A percentile compares a stretch with the other conserved stretches of the same genome.
phyloP scores from a whole-genome alignment of 2,329 filamentous ascomycete genomes.

The Beauveria asiatica region DNA sequence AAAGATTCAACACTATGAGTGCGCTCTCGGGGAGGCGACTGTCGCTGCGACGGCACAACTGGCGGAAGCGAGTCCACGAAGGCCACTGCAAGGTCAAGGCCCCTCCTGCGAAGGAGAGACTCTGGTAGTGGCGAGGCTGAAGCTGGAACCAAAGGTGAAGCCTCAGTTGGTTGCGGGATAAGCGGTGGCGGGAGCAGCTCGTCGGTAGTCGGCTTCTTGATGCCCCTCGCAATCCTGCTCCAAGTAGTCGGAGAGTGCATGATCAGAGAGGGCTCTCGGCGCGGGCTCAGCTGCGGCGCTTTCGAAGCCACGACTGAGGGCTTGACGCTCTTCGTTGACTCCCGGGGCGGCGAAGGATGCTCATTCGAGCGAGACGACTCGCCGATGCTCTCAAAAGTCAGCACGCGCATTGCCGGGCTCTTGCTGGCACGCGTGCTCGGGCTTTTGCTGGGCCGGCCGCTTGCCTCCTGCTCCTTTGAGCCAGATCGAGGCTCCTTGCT shows the following conservation, averaged over 20 bases:
- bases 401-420: slow-evolving; percentile 10
- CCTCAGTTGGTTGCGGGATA: too few relatives aligned
- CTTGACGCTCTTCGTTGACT: not conserved
- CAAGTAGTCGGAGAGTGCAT: too few relatives aligned
- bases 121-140: not conserved
- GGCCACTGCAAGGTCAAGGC: not conserved
- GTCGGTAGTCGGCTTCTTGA: too few relatives aligned
- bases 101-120: not conserved
- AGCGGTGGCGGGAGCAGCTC: too few relatives aligned
- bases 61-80: not conserved
- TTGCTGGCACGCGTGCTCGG: slow-evolving; percentile 18
- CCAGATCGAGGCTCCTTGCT: slow-evolving; percentile 27
- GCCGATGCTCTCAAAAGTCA: not conserved
- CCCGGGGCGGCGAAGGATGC: not conserved
- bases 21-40: not conserved
- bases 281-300: not conserved
- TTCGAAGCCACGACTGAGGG: not conserved
- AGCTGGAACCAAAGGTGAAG: too few relatives aligned
- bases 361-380: slow-evolving; percentile 10
- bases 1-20: not conserved
- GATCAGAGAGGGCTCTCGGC: not conserved
- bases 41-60: not conserved
- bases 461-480: slow-evolving; percentile 19
- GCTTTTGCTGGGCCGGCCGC: slow-evolving; percentile 21
- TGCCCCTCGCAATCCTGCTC: not conserved